phyloP scores from a whole-genome alignment of 2,329 filamentous ascomycete genomes.

The Verticillium nubilum region DNA sequence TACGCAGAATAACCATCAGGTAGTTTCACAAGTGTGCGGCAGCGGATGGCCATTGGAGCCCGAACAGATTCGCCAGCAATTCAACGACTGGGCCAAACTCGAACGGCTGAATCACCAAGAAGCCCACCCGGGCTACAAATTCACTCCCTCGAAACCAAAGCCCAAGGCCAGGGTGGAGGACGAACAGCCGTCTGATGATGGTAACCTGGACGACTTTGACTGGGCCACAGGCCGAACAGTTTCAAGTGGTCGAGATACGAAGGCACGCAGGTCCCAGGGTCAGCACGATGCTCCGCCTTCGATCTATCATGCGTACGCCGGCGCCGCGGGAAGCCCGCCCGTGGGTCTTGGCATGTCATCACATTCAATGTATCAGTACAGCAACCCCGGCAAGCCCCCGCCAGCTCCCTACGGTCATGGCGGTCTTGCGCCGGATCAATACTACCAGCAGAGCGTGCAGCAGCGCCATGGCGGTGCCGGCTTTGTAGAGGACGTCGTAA shows the following conservation, averaged over 20 bases:
- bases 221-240: constrained; percentile 27
- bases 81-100: constrained; percentile 70
- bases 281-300: constrained; percentile 17
- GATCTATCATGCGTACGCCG: constrained; percentile 10
- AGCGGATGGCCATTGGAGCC: constrained; percentile 81
- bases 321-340: constrained; percentile 7
- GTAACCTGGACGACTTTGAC: constrained; percentile 40
- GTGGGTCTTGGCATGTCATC: constrained; percentile 4
- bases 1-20: constrained; percentile 84
- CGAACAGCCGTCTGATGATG: constrained; percentile 34
- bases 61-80: constrained; percentile 65
- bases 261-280: constrained; percentile 21
- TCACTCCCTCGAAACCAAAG: constrained; percentile 71
- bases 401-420: constrained; percentile 29
- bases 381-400: constrained; percentile 28
- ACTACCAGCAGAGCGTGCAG: constrained; percentile 29
- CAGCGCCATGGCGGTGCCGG: constrained; percentile 16
- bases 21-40: constrained; percentile 84
- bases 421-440: constrained; percentile 20
- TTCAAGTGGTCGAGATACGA: constrained; percentile 20
- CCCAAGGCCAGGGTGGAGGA: constrained; percentile 28
- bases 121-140: constrained; percentile 90
- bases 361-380: constrained; percentile 26
- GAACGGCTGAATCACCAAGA: constrained; percentile 80
- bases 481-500: constrained; percentile 22